These are phyloP conservation scores for Limtongia smithiae DNA, from an alignment of 805 yeast species.

Conservation along the genomic window DNA sequence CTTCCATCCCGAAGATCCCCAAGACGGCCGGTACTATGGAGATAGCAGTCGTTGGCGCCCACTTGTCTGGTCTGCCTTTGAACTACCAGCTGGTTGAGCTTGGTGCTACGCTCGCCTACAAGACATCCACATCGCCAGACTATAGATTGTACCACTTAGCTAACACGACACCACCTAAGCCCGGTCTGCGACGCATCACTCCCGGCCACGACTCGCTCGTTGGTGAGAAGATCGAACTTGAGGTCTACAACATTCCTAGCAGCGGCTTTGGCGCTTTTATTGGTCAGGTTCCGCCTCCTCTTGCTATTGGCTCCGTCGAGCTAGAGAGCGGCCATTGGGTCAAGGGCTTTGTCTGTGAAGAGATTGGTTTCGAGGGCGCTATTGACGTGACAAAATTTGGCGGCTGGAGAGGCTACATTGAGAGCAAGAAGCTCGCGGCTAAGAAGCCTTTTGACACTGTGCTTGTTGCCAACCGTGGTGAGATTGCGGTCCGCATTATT, in stretches of 20 bases:
- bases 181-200: constrained; percentile 67
- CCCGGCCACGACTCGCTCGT: constrained; percentile 18
- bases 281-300: constrained; percentile 85
- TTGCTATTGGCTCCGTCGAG: constrained; percentile 93
- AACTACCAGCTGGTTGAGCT: constrained; percentile 92
- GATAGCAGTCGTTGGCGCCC: constrained; percentile 96
- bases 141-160: constrained; percentile 84
- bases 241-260: constrained; percentile 76
- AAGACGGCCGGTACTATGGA: constrained; percentile 47
- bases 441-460: constrained; percentile 42
- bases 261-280: constrained; percentile 80
- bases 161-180: constrained; percentile 74
- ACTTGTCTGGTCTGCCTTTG: constrained; percentile 78
- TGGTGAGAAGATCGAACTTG: constrained; percentile 58
- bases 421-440: constrained; percentile 48
- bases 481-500: constrained; percentile 92
- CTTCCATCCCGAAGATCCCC: constrained; percentile 51
- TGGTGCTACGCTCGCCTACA: constrained; percentile 63
- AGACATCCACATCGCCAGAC: constrained; percentile 64
- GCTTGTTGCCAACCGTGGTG: constrained; percentile 96
- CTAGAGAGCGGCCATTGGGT: constrained; percentile 76
- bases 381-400: constrained; percentile 81
- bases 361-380: constrained; percentile 75
- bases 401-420: constrained; percentile 75
- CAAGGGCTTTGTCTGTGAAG: constrained; percentile 94